These are phyloP conservation scores for Erythrobasidium hasegawianum DNA, from an alignment of 1,284 basidiomycete species.

Conservation along the genomic window DNA sequence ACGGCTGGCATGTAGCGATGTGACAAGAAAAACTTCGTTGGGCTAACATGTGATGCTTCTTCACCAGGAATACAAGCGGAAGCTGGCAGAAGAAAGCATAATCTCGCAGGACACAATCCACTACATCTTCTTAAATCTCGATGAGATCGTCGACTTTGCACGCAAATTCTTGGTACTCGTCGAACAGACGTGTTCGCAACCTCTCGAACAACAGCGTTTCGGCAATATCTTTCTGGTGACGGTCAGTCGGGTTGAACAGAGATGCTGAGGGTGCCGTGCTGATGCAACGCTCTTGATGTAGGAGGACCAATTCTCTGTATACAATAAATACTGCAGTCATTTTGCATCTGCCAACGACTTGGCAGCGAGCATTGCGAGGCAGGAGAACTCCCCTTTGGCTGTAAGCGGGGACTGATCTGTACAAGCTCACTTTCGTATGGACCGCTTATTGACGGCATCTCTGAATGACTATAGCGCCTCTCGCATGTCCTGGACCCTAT, in stretches of 20 bases:
- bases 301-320: slow-evolving; percentile 90
- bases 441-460: neutral
- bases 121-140: slow-evolving; percentile 89
- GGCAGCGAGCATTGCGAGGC: slow-evolving; percentile 57
- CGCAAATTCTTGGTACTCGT: slow-evolving; percentile 92
- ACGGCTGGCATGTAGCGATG: neutral
- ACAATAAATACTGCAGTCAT: slow-evolving; percentile 97
- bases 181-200: slow-evolving; percentile 73
- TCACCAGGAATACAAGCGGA: slow-evolving; percentile 50
- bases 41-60: neutral
- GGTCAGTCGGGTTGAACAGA: slow-evolving; percentile 51
- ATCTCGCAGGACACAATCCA: slow-evolving; percentile 93
- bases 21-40: no score
- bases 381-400: slow-evolving; percentile 77
- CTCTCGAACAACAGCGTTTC: slow-evolving; percentile 60
- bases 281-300: slow-evolving; percentile 50
- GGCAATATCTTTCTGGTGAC: slow-evolving; percentile 58
- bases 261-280: neutral
- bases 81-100: slow-evolving; percentile 70
- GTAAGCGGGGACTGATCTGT: neutral
- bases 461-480: slow-evolving; percentile 37
- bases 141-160: slow-evolving; percentile 94
- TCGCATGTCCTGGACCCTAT: slow-evolving; percentile 50
- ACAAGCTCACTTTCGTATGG: no score
- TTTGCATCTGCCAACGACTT: slow-evolving; percentile 82